Conservation (phyloP, 140 eudicot genomes). For the Flaveria floridana region DNA sequence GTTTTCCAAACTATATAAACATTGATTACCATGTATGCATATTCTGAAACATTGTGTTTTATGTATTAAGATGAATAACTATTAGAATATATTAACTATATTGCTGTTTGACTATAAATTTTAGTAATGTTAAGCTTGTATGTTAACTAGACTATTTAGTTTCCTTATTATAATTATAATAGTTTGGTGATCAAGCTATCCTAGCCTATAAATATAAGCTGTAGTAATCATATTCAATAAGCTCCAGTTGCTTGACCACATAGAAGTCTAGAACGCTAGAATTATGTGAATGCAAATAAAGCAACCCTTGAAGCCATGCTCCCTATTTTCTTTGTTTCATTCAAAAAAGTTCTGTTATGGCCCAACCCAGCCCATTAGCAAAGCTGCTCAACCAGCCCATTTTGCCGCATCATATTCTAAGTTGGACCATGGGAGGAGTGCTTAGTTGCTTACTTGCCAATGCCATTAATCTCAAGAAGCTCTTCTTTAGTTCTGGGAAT, state of each 20-base stretch:
- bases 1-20: neutral
- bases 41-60: neutral
- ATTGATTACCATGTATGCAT: neutral
- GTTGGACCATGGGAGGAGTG: constrained; percentile 13
- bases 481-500: constrained; percentile 76
- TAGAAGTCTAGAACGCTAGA: neutral
- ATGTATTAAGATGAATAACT: neutral
- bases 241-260: neutral
- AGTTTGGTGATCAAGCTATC: neutral
- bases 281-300: neutral
- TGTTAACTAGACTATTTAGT: neutral
- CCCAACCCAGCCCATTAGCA: neutral
- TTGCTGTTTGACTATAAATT: neutral
- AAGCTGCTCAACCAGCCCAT: neutral
- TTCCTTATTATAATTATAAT: too few relatives aligned
- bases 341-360: neutral
- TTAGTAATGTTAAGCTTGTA: neutral
- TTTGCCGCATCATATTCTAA: neutral
- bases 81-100: neutral
- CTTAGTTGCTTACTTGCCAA: constrained; percentile 98
- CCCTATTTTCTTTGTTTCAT: neutral
- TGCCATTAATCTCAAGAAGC: constrained; percentile 75
- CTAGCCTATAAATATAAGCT: too few relatives aligned
- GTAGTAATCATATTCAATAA: too few relatives aligned
- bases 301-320: neutral